Percentiles rank a stretch among this genome's conserved stretches.
Evolutionary conservation across 768 basidiomycete species (phyloP).

Genomic region (Pleurotus salmoneostramineus): DNA sequence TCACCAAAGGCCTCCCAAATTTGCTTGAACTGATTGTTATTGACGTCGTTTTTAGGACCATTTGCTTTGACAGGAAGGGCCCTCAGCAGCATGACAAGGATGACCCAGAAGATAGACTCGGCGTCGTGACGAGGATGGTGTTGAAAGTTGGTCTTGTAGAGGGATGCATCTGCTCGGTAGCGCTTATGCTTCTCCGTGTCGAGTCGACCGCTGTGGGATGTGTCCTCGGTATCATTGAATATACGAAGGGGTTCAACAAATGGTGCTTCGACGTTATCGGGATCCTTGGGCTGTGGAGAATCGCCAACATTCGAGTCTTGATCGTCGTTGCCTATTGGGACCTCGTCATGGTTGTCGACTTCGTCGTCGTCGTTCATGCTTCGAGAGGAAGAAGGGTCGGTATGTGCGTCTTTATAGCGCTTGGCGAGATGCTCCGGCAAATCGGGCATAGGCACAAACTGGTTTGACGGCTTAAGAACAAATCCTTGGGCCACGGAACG

Average conservation of each 20-base stretch:
- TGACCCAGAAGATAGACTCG: conserved; percentile 5
- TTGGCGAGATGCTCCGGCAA: neutral
- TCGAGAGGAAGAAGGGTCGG: no score
- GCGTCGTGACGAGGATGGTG: conserved; percentile 8
- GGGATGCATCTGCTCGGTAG: neutral
- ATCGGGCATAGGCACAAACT: neutral
- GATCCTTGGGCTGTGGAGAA: no score
- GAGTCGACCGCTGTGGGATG: neutral
- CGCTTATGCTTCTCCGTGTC: neutral
- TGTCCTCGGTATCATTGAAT: no score
- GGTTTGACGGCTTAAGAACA: neutral
- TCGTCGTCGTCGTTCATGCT: neutral
- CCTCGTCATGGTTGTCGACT: neutral
- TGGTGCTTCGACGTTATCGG: no score
- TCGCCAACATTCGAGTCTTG: no score
- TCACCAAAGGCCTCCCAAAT: neutral
- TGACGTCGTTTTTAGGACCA: neutral
- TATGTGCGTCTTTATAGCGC: neutral
- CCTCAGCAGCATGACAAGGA: neutral
- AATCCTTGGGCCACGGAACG: conserved; percentile 3
- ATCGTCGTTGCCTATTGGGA: no score
- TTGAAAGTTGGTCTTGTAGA: neutral
- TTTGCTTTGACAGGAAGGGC: neutral
- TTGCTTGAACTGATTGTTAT: neutral
- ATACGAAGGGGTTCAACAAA: no score